Base-by-base conservation (phyloP, 257 asterid species). In the Gentiana dahurica region DNA sequence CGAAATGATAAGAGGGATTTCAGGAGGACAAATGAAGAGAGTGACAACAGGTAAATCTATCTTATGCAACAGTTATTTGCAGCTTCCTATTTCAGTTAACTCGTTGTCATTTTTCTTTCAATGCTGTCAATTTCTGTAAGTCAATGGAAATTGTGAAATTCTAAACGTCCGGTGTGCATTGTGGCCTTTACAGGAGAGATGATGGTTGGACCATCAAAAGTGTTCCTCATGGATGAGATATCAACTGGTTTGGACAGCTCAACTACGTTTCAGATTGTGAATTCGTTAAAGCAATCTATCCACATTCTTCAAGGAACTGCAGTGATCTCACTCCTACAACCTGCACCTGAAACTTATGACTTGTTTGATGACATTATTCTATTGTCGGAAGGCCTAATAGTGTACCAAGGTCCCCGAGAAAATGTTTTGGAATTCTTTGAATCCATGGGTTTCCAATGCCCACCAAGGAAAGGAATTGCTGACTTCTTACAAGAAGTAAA, bases 191-290 rank as follows among this genome's bases (percentile, higher is more conserved):
- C 91, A 88, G 97, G 89, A 71, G 97, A 89, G 69, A 71, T 89
- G 83, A 84, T 89, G 64, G 73, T 89, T 85, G 97, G 97, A 68
- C 78, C 94, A 54, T 73, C 94, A 71, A 78, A 94, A 63, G 94
- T 82, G 46, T 86, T 83, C 65, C 66, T 89, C 68, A 76, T 89
- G 92, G 97, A 89, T 65, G 97, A 89, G 79, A 89, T 89, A 65
- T 89, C 97, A 45, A 89, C 94, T 1, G 97, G 97, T 39, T 67
- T 89, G 53, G 97, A 89, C 65, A 89, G 95, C 65, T 89, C 97
- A 34, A 86, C 97, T 12, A 89, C 97, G 2, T 87, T 75, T 64
- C 87, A 89, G 72, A 86, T 89, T 64, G 74, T 89, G 61, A 81
- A 80, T 43, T 79, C 88, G 56, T 80, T 86, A 34, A 80, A 69